Percentiles rank a stretch among this genome's conserved stretches.
phyloP scores from a whole-genome alignment of 78 protist species.

The Isochrysis galbana region DNA sequence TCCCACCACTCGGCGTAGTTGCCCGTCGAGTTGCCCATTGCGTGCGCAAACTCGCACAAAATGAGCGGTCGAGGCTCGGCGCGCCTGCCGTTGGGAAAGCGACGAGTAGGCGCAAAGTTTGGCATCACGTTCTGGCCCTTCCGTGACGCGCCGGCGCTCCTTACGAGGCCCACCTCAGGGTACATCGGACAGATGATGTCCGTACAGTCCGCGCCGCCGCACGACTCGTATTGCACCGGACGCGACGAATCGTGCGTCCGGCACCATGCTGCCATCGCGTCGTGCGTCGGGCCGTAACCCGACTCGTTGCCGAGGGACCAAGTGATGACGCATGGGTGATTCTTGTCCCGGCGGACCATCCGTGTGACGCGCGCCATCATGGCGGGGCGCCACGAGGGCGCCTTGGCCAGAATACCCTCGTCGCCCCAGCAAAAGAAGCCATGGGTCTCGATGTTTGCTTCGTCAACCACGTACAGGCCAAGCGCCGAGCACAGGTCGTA shows the following conservation, averaged over 20 bases:
- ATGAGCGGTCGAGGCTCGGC: slow-evolving; percentile 26
- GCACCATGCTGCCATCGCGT: neutral
- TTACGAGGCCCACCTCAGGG: neutral
- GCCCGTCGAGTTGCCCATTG: slow-evolving; percentile 51
- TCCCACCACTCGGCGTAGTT: slow-evolving; percentile 19
- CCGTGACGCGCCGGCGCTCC: neutral
- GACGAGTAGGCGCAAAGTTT: neutral
- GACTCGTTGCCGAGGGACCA: slow-evolving; percentile 58
- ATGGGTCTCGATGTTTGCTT: slow-evolving; percentile 55
- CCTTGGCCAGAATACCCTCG: neutral
- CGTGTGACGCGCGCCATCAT: neutral
- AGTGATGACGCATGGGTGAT: slow-evolving; percentile 35
- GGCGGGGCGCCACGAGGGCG: slow-evolving; percentile 26
- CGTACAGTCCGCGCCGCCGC: slow-evolving; percentile 33
- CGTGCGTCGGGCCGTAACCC: neutral
- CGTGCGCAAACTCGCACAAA: slow-evolving; percentile 44
- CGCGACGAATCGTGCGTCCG: slow-evolving; percentile 7
- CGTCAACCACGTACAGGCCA: slow-evolving; percentile 52
- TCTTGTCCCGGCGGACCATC: slow-evolving; percentile 41
- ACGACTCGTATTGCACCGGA: slow-evolving; percentile 53
- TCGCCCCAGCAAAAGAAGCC: neutral
- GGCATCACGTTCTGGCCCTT: neutral
- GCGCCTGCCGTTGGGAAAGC: neutral
- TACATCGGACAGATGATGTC: slow-evolving; percentile 57
- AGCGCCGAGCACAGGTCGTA: slow-evolving; percentile 36